A percentile compares a stretch with the other conserved stretches of the same genome.
Evolutionary conservation across 768 basidiomycete species (phyloP).

Genomic region (Rhodotorula toruloides): DNA sequence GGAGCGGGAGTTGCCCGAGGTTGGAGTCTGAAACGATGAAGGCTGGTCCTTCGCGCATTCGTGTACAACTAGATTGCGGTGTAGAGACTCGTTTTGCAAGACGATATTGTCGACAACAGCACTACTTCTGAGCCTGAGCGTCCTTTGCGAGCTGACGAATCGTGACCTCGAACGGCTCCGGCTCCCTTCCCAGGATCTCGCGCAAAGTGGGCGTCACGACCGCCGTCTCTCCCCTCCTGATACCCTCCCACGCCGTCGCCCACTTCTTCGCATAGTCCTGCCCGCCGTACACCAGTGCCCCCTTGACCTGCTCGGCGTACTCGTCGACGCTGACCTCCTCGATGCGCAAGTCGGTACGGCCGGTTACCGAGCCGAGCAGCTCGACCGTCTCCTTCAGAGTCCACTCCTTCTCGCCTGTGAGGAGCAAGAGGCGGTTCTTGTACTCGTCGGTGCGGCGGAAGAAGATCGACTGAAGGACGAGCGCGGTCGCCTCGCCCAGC

Average conservation of each 20-base stretch:
- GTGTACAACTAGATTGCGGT: too few relatives aligned
- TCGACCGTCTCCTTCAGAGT: not conserved
- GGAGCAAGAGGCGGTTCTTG: not conserved
- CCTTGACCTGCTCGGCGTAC: not conserved
- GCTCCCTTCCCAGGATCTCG: not conserved
- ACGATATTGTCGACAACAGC: not conserved
- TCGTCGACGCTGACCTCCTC: not conserved
- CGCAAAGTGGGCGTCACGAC: not conserved
- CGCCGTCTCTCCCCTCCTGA: not conserved
- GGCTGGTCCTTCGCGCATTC: too few relatives aligned
- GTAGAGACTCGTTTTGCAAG: too few relatives aligned
- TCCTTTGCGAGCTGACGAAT: not conserved
- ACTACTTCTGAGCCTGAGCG: not conserved
- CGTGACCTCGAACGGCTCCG: not conserved
- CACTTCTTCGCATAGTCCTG: not conserved
- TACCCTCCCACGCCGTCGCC: conserved; percentile 6
- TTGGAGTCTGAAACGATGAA: too few relatives aligned
- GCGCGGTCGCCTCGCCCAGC: conserved; percentile 7
- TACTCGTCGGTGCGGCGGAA: not conserved
- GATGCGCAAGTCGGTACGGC: not conserved
- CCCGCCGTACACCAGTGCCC: not conserved
- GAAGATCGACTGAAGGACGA: not conserved
- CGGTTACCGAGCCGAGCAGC: not conserved
- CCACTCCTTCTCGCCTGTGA: not conserved
- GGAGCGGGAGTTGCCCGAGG: conserved; percentile 79